Evolutionary conservation across 371 early-diverging fungal species (phyloP).

Genomic region (Mortierella sp.): DNA sequence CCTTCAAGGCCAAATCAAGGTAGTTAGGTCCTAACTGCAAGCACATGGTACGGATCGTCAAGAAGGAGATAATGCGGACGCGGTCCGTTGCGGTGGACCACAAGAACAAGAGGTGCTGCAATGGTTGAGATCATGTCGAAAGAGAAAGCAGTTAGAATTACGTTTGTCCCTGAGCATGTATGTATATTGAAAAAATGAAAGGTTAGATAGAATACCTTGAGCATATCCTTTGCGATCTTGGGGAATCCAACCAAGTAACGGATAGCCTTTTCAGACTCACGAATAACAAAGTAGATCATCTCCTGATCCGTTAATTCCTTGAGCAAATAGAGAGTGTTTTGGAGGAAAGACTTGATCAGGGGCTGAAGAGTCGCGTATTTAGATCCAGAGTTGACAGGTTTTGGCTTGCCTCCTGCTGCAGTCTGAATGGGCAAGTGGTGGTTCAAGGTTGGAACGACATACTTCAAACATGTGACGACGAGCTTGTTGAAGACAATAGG

Average conservation of each 20-base stretch:
- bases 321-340: slow-evolving; percentile 77
- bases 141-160: neutral
- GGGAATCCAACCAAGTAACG: slow-evolving; percentile 87
- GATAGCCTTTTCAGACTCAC: slow-evolving; percentile 81
- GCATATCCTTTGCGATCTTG: slow-evolving; percentile 80
- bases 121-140: neutral
- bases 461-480: slow-evolving; percentile 71
- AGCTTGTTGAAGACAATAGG: slow-evolving; percentile 86
- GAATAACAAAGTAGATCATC: slow-evolving; percentile 85
- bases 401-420: slow-evolving; percentile 60
- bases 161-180: neutral
- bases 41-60: slow-evolving; percentile 83
- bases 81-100: slow-evolving; percentile 75
- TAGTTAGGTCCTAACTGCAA: slow-evolving; percentile 41
- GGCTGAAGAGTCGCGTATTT: slow-evolving; percentile 82
- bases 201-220: slow-evolving; percentile 69
- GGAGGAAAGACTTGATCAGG: slow-evolving; percentile 84
- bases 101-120: slow-evolving; percentile 63
- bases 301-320: slow-evolving; percentile 82
- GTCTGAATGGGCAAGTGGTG: slow-evolving; percentile 66
- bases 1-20: slow-evolving; percentile 71
- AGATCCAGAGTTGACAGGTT: slow-evolving; percentile 63
- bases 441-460: slow-evolving; percentile 68
- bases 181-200: neutral
- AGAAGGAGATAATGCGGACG: slow-evolving; percentile 85